phyloP scores from a whole-genome alignment of 2,329 filamentous ascomycete species.

The Endothia cerciana region DNA sequence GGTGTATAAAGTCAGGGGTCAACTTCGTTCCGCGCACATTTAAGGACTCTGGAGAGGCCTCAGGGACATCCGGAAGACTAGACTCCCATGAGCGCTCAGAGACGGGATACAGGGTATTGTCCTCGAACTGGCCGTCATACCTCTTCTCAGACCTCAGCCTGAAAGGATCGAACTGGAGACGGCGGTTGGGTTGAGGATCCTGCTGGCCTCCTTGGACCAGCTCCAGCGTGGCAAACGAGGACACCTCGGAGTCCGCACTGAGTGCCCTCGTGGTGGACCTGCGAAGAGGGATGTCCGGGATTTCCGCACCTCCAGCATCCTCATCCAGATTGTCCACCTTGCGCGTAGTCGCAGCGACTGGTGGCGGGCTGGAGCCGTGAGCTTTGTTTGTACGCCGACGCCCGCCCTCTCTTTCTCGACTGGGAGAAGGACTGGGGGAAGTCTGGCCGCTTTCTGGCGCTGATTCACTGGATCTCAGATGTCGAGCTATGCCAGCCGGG shows the following conservation, averaged over 20 bases:
- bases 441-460: not conserved
- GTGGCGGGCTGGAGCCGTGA: not conserved
- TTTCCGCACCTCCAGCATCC: constrained; percentile 19
- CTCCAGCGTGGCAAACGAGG: constrained; percentile 17
- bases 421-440: not conserved
- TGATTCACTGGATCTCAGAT: constrained; percentile 13
- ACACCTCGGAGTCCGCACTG: constrained; percentile 10
- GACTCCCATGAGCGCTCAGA: constrained; percentile 20
- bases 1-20: constrained; percentile 8
- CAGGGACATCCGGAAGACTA: constrained; percentile 24
- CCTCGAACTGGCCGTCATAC: constrained; percentile 12
- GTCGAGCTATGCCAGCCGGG: constrained; percentile 20
- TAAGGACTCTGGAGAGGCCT: constrained; percentile 14
- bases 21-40: constrained; percentile 8
- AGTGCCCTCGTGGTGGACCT: constrained; percentile 16
- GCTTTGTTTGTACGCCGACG: not conserved
- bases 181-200: not conserved
- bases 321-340: constrained; percentile 8
- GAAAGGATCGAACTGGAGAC: constrained; percentile 17
- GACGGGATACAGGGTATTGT: not conserved
- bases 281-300: constrained; percentile 29
- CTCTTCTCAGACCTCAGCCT: constrained; percentile 20
- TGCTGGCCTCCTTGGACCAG: constrained; percentile 10
- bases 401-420: constrained; percentile 12
- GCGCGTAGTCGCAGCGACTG: constrained; percentile 8